A percentile compares a stretch with the other conserved stretches of the same genome.
phyloP scores from a whole-genome alignment of 805 yeast species.

The Saccharomycopsis sp. region DNA sequence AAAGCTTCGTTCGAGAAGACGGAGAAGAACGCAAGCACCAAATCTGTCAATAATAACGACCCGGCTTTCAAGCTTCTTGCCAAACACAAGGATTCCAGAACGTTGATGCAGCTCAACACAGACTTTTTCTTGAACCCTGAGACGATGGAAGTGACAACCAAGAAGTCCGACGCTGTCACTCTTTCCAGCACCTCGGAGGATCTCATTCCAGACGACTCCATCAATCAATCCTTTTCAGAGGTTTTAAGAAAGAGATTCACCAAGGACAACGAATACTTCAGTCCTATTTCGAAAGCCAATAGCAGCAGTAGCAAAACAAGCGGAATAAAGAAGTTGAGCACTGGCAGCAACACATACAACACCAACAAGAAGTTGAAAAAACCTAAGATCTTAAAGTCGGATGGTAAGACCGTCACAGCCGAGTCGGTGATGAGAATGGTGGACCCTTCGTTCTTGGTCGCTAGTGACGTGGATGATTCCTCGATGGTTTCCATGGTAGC shows the following conservation, averaged over 20 bases:
- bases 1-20: slow-evolving; percentile 6
- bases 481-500: slow-evolving; percentile 15
- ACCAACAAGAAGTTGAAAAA: slow-evolving; percentile 19
- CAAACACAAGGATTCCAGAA: slow-evolving; percentile 9
- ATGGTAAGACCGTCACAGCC: slow-evolving; percentile 21
- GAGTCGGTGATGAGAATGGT: slow-evolving; percentile 21
- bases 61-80: slow-evolving; percentile 13
- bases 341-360: too few relatives aligned
- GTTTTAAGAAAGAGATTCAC: slow-evolving; percentile 9
- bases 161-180: too few relatives aligned
- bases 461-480: slow-evolving; percentile 20
- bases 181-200: slow-evolving; percentile 1
- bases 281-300: slow-evolving; percentile 3
- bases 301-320: not conserved
- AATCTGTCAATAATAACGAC: slow-evolving; percentile 4
- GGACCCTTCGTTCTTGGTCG: slow-evolving; percentile 19
- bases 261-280: slow-evolving; percentile 13
- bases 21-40: not conserved
- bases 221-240: slow-evolving; percentile 14
- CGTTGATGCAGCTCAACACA: slow-evolving; percentile 6
- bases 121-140: slow-evolving; percentile 14
- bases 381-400: slow-evolving; percentile 21
- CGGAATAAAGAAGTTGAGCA: too few relatives aligned
- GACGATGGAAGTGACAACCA: slow-evolving; percentile 9
- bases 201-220: too few relatives aligned